phyloP scores from a whole-genome alignment of 202 grass and related monocot species.

The Panicum hallii region DNA sequence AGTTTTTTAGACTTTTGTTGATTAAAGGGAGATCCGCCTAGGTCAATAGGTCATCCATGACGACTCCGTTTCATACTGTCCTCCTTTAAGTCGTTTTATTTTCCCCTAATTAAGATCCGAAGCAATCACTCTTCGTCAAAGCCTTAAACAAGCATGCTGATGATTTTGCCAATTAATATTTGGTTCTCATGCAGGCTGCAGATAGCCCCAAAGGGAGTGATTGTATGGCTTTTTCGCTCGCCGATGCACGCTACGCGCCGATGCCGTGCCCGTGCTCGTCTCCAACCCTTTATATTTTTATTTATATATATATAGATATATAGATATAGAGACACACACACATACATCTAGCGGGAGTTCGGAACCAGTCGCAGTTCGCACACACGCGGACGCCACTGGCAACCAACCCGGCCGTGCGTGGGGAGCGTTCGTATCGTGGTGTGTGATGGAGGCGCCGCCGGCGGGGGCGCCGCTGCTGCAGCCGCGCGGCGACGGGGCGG shows the following conservation, averaged over 20 bases:
- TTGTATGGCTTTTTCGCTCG: neutral
- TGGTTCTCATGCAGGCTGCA: neutral
- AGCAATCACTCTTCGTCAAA: neutral
- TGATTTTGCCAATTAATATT: neutral
- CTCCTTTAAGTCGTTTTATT: neutral
- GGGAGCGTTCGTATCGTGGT: neutral
- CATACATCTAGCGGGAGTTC: neutral
- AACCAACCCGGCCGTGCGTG: neutral
- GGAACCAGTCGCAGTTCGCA: neutral
- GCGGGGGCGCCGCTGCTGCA: conserved; percentile 13
- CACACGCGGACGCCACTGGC: neutral
- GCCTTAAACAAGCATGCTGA: neutral
- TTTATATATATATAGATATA: neutral
- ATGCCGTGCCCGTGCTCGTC: neutral
- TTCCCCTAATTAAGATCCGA: neutral
- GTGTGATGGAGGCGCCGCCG: conserved; percentile 3
- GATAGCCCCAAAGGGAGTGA: neutral
- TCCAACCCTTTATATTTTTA: neutral
- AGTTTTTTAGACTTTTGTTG: neutral
- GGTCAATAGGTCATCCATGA: neutral
- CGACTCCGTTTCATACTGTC: neutral
- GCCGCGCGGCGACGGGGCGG: conserved; percentile 22
- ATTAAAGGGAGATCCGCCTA: neutral
- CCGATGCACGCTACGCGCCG: neutral
- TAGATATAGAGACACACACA: too few species aligned